Conservation (phyloP, 257 asterid genomes). For the Pogostemon cablin region DNA sequence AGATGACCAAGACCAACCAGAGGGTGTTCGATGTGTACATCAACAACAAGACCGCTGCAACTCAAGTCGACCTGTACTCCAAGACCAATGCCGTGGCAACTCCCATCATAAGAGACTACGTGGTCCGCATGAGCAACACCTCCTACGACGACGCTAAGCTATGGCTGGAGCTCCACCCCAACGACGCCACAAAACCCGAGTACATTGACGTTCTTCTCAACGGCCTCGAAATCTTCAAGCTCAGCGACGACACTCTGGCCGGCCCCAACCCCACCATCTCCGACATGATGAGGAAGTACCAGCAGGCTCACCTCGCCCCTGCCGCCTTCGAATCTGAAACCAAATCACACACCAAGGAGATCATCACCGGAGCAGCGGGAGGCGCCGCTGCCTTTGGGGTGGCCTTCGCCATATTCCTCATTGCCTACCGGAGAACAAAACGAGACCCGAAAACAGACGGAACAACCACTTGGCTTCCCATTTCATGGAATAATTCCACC, state of each 20-base stretch:
- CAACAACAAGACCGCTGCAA: conserved; percentile 63
- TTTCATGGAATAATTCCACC: conserved; percentile 62
- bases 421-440: conserved; percentile 49
- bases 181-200: conserved; percentile 33
- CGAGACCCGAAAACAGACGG: conserved; percentile 41
- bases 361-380: conserved; percentile 76
- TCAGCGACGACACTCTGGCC: conserved; percentile 66
- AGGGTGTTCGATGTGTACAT: conserved; percentile 64
- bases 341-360: conserved; percentile 29
- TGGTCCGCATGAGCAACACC: conserved; percentile 42
- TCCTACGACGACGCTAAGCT: conserved; percentile 38
- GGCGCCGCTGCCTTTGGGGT: conserved; percentile 80
- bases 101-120: conserved; percentile 61
- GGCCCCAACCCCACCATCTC: conserved; percentile 84
- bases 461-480: conserved; percentile 74
- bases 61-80: conserved; percentile 46
- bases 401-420: conserved; percentile 57
- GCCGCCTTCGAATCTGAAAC: conserved; percentile 30
- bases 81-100: conserved; percentile 40
- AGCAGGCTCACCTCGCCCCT: conserved; percentile 38
- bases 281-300: conserved; percentile 68
- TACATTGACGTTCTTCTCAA: conserved; percentile 64
- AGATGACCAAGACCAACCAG: conserved; percentile 55
- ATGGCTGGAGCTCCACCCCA: conserved; percentile 66
- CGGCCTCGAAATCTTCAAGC: conserved; percentile 84